Conservation (phyloP, 495 filamentous ascomycete species). For the Pseudevernia furfuracea region DNA sequence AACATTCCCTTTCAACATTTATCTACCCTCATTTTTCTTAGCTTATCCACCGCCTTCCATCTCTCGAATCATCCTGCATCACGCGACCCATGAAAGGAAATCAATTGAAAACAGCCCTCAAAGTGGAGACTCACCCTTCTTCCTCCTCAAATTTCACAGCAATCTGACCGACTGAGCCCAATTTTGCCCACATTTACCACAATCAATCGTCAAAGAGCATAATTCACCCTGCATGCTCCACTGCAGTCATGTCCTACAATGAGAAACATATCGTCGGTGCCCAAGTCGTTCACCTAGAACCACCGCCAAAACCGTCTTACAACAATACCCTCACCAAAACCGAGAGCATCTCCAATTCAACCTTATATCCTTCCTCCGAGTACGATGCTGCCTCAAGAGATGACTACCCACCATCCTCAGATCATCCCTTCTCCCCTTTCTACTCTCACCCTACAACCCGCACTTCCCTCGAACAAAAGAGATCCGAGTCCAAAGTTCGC, state of each 20-base stretch:
- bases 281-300: conserved; percentile 10
- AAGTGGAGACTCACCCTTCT: background rate
- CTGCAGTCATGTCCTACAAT: conserved; percentile 1
- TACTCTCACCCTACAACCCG: conserved; percentile 25
- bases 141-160: background rate
- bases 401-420: conserved; percentile 13
- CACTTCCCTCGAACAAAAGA: conserved; percentile 24
- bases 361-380: conserved; percentile 14
- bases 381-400: background rate
- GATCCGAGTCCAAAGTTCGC: conserved; percentile 21
- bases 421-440: conserved; percentile 24
- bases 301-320: background rate
- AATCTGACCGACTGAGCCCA: background rate
- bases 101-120: conserved; percentile 1
- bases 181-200: background rate
- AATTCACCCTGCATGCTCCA: background rate
- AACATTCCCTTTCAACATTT: background rate
- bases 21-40: background rate
- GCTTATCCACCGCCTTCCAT: background rate
- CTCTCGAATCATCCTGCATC: background rate
- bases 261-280: conserved; percentile 18
- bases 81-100: conserved; percentile 2
- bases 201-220: background rate
- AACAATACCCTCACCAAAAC: background rate
- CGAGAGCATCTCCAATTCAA: conserved; percentile 13